These are phyloP conservation scores for Stromatinia cepivora DNA, from an alignment of 2,329 filamentous ascomycete genomes.

Conservation along the genomic window DNA sequence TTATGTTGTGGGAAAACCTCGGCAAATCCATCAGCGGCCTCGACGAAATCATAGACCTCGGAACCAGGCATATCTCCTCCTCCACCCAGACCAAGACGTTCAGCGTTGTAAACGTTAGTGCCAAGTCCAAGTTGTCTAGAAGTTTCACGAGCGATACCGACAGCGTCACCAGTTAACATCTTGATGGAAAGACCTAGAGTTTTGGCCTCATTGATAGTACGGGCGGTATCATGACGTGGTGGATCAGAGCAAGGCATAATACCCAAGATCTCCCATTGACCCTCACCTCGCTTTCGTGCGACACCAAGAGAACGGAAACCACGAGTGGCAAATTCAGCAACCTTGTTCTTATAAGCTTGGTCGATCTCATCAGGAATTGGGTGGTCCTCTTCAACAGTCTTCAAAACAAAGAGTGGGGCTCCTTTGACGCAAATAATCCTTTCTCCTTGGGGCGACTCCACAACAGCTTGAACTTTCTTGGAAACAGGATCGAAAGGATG, in stretches of 20 bases:
- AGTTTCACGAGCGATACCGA: conserved; percentile 89
- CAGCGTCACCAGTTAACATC: conserved; percentile 94
- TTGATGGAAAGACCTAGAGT: conserved; percentile 85
- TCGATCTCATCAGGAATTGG: conserved; percentile 74
- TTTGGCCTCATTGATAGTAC: conserved; percentile 89
- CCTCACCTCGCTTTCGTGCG: conserved; percentile 81
- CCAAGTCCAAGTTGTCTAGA: conserved; percentile 88
- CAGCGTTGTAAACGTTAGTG: conserved; percentile 91
- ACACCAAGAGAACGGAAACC: conserved; percentile 94
- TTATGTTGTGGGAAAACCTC: conserved; percentile 96
- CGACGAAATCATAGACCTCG: conserved; percentile 92
- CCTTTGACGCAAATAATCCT: conserved; percentile 88
- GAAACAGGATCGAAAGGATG: conserved; percentile 89
- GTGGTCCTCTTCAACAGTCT: conserved; percentile 84
- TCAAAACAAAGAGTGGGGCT: conserved; percentile 82
- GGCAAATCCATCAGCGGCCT: conserved; percentile 91
- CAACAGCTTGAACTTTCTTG: conserved; percentile 85
- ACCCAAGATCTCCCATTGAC: conserved; percentile 85
- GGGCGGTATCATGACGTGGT: conserved; percentile 84
- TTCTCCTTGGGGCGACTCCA: conserved; percentile 81
- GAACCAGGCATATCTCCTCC: conserved; percentile 92
- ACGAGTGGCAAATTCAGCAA: conserved; percentile 86
- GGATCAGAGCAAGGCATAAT: conserved; percentile 95
- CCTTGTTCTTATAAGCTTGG: conserved; percentile 86
- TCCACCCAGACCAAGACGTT: conserved; percentile 85